Evolutionary conservation across 2,329 filamentous ascomycete genomes (phyloP).

Genomic region (Colletotrichum tanaceti): DNA sequence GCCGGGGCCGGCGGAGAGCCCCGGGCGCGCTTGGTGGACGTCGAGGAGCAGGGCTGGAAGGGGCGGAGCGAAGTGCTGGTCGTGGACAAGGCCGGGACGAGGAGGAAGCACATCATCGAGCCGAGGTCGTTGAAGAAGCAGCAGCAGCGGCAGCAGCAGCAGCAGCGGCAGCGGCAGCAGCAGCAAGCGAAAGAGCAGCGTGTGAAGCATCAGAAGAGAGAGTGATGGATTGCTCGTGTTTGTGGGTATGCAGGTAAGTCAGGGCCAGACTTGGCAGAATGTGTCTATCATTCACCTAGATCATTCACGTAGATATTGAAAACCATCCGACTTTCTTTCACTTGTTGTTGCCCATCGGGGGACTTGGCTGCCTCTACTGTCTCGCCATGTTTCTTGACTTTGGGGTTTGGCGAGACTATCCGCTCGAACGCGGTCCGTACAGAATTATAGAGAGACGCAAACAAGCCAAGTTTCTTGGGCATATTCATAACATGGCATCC

Average conservation of each 20-base stretch:
- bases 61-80: constrained; percentile 36
- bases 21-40: constrained; percentile 23
- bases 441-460: background rate
- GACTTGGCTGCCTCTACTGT: no score
- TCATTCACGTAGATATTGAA: background rate
- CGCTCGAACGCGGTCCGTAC: background rate
- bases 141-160: no score
- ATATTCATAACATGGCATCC: no score
- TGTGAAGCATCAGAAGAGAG: constrained; percentile 3
- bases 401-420: background rate
- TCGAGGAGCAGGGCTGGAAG: constrained; percentile 35
- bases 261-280: no score
- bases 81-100: constrained; percentile 12
- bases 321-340: no score
- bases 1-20: background rate
- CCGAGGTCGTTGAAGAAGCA: constrained; percentile 21
- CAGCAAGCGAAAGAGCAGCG: background rate
- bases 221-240: no score
- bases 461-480: no score
- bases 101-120: constrained; percentile 29
- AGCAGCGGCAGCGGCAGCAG: no score
- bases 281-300: no score
- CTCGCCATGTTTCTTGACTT: background rate
- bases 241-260: fast-evolving
- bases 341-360: no score